phyloP scores from a whole-genome alignment of 2,329 filamentous ascomycete species.

The Macrophomina pseudophaseolina region DNA sequence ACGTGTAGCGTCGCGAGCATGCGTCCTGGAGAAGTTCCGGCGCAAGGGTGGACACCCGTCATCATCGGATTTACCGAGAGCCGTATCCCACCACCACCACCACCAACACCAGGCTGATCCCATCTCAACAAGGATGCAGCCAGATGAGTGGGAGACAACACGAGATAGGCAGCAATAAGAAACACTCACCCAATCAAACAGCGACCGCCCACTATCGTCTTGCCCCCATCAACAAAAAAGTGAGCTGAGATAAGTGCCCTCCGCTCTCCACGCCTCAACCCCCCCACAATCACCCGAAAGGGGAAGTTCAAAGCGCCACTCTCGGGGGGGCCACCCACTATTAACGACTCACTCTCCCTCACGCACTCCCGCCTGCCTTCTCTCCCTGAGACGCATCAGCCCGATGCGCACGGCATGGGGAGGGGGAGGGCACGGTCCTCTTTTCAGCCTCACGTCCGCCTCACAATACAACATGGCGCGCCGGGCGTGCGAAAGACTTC shows the following conservation, averaged over 20 bases:
- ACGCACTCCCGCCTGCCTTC: neutral
- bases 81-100: neutral
- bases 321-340: neutral
- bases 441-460: neutral
- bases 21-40: conserved; percentile 19
- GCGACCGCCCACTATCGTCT: neutral
- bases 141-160: no score
- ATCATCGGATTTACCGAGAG: neutral
- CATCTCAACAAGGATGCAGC: no score
- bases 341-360: neutral
- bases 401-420: neutral
- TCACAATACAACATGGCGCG: neutral
- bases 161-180: no score
- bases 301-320: neutral
- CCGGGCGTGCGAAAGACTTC: conserved; percentile 1
- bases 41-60: neutral
- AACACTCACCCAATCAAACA: neutral
- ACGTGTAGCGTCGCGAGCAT: neutral
- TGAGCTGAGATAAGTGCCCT: no score
- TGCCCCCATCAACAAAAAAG: neutral
- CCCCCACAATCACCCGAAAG: neutral
- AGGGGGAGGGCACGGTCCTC: neutral
- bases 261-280: neutral
- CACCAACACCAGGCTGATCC: neutral
- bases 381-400: conserved; percentile 17